Evolutionary conservation across 2,329 filamentous ascomycete species (phyloP).

Genomic region (Alternaria consortialis): DNA sequence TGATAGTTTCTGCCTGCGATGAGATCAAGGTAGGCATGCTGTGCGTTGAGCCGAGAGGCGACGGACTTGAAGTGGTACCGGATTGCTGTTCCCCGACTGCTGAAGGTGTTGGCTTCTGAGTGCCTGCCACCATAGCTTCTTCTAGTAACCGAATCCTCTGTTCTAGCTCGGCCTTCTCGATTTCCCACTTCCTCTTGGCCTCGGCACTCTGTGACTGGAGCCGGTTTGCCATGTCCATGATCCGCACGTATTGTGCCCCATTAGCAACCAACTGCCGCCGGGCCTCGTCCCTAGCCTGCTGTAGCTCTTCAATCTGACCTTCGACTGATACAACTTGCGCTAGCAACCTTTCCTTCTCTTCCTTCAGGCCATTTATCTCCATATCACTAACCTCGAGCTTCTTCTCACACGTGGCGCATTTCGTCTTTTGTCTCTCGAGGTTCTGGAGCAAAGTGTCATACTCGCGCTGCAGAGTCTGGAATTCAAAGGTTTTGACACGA

Average conservation of each 20-base stretch:
- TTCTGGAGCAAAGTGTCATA: constrained; percentile 63
- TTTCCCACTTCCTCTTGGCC: constrained; percentile 54
- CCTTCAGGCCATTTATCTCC: constrained; percentile 60
- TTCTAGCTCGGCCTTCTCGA: constrained; percentile 51
- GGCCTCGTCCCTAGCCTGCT: constrained; percentile 58
- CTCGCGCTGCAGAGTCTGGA: constrained; percentile 64
- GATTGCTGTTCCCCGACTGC: constrained; percentile 4
- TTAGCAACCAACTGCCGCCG: constrained; percentile 54
- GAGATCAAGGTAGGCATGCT: constrained; percentile 6
- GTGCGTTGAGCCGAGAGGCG: not conserved
- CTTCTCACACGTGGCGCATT: constrained; percentile 60
- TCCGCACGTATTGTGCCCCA: constrained; percentile 60
- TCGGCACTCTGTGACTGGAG: constrained; percentile 56
- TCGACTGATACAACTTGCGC: constrained; percentile 60
- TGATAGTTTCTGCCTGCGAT: constrained; percentile 38
- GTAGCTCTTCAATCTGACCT: constrained; percentile 59
- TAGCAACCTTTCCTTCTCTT: constrained; percentile 61
- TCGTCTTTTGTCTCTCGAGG: constrained; percentile 60
- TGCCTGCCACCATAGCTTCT: constrained; percentile 41
- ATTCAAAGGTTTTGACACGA: constrained; percentile 61
- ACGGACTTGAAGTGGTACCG: not conserved
- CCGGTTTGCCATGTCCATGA: constrained; percentile 60
- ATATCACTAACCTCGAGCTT: constrained; percentile 49
- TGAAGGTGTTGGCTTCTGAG: constrained; percentile 1
- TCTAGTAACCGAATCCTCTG: constrained; percentile 50